These are phyloP conservation scores for Starmerella tilneyi DNA, from an alignment of 805 yeast genomes.

Conservation along the genomic window DNA sequence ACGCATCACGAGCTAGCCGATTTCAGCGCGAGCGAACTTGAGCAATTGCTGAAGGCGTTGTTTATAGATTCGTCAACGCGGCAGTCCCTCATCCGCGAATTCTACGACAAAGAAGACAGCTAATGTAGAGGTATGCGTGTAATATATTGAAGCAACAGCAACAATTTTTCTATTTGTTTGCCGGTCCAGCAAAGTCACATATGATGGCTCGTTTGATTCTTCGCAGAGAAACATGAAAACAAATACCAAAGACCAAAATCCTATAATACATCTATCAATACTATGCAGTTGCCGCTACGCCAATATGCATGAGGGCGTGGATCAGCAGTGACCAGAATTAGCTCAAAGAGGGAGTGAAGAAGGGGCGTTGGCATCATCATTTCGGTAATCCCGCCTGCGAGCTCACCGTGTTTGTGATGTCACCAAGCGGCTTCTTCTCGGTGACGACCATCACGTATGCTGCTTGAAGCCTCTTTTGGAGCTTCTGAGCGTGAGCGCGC, in stretches of 20 bases:
- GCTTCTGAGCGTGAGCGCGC: conserved; percentile 6
- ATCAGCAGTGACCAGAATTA: too few species aligned
- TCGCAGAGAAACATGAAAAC: too few species aligned
- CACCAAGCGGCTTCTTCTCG: conserved; percentile 6
- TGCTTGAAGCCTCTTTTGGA: conserved; percentile 5
- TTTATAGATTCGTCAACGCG: conserved; percentile 31
- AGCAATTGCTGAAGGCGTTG: conserved; percentile 28
- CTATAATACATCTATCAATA: too few species aligned
- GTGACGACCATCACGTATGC: conserved; percentile 1
- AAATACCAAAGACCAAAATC: too few species aligned
- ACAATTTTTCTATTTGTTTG: too few species aligned
- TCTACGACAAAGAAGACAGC: neutral
- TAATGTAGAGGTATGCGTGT: neutral
- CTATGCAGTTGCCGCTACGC: too few species aligned
- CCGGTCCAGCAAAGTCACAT: too few species aligned
- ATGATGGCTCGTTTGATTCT: too few species aligned
- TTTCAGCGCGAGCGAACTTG: conserved; percentile 29
- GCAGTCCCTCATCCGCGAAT: conserved; percentile 19
- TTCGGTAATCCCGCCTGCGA: neutral
- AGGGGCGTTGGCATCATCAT: neutral
- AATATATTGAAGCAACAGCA: too few species aligned
- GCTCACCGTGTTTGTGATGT: conserved; percentile 1
- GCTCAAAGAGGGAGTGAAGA: too few species aligned
- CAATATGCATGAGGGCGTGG: too few species aligned
- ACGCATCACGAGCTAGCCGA: conserved; percentile 29